Percentiles rank a stretch among this genome's conserved stretches.
Evolutionary conservation across 1,284 basidiomycete species (phyloP).

Genomic region (Schizophyllum amplum): DNA sequence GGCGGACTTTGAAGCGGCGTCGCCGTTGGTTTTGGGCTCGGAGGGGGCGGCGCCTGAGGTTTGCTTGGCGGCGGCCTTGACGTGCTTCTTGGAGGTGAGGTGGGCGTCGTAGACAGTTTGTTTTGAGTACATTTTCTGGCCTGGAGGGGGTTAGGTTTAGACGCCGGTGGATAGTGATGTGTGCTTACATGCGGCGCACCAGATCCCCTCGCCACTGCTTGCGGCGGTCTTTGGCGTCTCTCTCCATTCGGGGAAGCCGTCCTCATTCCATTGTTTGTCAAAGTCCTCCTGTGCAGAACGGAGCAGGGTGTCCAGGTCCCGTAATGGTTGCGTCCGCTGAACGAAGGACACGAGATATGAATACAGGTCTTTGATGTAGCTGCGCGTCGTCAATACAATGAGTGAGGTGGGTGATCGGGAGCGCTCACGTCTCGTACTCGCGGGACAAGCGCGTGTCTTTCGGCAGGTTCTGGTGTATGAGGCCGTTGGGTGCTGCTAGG

Average conservation of each 20-base stretch:
- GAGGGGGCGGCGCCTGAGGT: constrained; percentile 41
- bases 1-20: constrained; percentile 17
- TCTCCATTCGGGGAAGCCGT: constrained; percentile 71
- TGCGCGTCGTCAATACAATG: constrained; percentile 20
- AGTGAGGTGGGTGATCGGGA: constrained; percentile 7
- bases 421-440: constrained; percentile 72
- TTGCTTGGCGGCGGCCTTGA: constrained; percentile 76
- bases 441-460: constrained; percentile 66
- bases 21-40: constrained; percentile 54
- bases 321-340: constrained; percentile 81
- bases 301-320: constrained; percentile 72
- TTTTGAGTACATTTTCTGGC: constrained; percentile 91
- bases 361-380: constrained; percentile 80
- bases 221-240: constrained; percentile 34
- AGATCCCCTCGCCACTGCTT: constrained; percentile 64
- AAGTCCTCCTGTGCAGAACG: constrained; percentile 64
- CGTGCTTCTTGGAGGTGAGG: constrained; percentile 89
- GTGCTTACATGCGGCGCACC: constrained; percentile 90
- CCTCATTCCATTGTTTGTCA: constrained; percentile 72
- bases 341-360: constrained; percentile 83
- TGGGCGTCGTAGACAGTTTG: constrained; percentile 98
- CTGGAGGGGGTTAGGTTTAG: constrained; percentile 30
- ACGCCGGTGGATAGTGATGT: constrained; percentile 7
- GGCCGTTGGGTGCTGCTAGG: constrained; percentile 44
- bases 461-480: constrained; percentile 64